Conservation (phyloP, 2,329 filamentous ascomycete genomes). For the Cadophora sp. region DNA sequence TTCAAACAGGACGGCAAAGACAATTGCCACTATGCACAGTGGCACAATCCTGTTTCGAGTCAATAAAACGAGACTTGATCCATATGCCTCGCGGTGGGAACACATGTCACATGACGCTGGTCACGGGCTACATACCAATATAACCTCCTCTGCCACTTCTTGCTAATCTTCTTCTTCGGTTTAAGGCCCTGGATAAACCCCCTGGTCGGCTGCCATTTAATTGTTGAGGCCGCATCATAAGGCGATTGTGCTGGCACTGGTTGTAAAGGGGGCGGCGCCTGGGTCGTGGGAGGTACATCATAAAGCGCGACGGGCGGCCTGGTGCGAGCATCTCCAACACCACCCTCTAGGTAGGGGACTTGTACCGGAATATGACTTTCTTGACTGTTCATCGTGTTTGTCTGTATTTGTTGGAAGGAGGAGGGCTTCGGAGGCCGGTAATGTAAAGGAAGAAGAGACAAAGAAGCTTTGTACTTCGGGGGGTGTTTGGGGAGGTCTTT, state of each 20-base stretch:
- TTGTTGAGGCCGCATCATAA: neutral
- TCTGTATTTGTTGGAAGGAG: neutral
- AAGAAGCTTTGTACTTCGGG: neutral
- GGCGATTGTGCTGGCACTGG: neutral
- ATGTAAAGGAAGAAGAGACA: neutral
- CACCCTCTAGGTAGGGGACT: neutral
- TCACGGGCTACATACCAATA: conserved; percentile 26
- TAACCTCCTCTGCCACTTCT: conserved; percentile 30
- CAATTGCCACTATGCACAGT: conserved; percentile 26
- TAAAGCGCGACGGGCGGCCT: conserved; percentile 2
- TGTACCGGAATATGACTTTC: neutral
- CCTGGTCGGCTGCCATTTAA: neutral
- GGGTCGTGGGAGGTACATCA: conserved; percentile 10
- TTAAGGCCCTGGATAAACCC: neutral
- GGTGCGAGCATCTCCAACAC: neutral
- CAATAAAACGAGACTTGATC: neutral
- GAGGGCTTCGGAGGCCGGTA: neutral
- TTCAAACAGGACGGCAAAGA: conserved; percentile 28
- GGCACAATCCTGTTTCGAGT: conserved; percentile 28
- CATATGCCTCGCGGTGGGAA: neutral
- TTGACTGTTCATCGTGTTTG: neutral
- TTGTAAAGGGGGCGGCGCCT: conserved; percentile 1
- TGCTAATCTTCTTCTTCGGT: conserved; percentile 23
- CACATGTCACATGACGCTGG: neutral
- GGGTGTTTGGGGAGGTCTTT: too few species aligned